Base-by-base conservation (phyloP, 345 rosid genomes). In the Raphanus raphanistrum region DNA sequence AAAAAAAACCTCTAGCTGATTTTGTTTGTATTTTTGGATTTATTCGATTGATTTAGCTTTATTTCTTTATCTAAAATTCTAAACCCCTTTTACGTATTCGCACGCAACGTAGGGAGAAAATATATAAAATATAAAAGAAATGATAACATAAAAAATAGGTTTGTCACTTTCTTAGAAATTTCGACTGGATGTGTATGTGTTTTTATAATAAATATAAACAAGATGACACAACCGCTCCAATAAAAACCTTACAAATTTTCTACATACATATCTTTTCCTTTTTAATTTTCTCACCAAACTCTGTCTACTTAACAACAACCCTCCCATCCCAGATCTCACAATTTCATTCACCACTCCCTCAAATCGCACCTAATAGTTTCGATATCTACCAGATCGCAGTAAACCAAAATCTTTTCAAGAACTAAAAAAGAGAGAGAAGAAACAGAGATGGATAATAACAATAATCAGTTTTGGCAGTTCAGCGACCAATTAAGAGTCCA, bases 401-500 rank as follows among this genome's bases (percentile, higher is more conserved):
- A 41, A 41, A 10, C 13, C 48, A 41, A 41, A 41, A 41, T 10
- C 48, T 38, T 3, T 38, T 38, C 12, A 38, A 38, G 43, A 38
- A 38, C 4, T 13, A 48, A 48, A 17, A 52, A 25, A 50, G 6
- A 38, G 45, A 41, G 41, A 13, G 43, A 55, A 41, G 41, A 13
- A 36, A 55, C 32, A 32, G 15, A 57, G 66, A 91, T 96, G 99
- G 98, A 90, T 76, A 90, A 83, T 78, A 90, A 83, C 38, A 91
- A 82, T 29, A 91, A 83, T 63, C 93, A 91, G 0, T 96, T 96
- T 82, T 93, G 88, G 85, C 97, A 93, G 61, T 96, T 96, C 88
- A 91, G 98, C 69, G 99, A 96, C 77, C 96, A 96, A 72, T 82
- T 96, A 12, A 83, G 99, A 81, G 62, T 84, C 11, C 97, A 95